phyloP scores from a whole-genome alignment of 768 basidiomycete species.

The Termitomyces sp. region DNA sequence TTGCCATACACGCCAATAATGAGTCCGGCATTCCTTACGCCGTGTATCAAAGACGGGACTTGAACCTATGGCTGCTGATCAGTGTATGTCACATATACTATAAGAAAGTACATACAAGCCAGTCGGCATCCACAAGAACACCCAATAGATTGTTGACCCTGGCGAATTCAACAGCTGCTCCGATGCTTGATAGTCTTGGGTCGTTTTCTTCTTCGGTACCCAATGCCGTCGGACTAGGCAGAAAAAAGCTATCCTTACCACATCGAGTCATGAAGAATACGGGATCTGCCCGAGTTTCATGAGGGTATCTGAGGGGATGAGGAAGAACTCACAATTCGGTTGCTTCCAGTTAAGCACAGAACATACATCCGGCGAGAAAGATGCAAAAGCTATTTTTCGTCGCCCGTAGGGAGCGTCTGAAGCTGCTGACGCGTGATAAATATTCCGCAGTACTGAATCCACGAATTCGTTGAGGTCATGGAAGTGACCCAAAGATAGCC shows the following conservation, averaged over 20 bases:
- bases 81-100: constrained; percentile 1
- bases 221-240: constrained; percentile 32
- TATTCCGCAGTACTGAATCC: constrained; percentile 77
- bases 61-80: constrained; percentile 47
- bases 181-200: constrained; percentile 62
- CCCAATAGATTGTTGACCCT: constrained; percentile 91
- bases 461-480: constrained; percentile 77
- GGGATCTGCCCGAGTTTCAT: constrained; percentile 55
- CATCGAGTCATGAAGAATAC: constrained; percentile 93
- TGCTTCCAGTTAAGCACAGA: constrained; percentile 98
- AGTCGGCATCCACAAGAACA: constrained; percentile 78
- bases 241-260: constrained; percentile 46
- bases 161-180: constrained; percentile 90
- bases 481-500: constrained; percentile 40
- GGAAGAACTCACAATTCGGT: constrained; percentile 74
- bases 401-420: constrained; percentile 47
- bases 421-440: constrained; percentile 62
- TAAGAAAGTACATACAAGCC: constrained; percentile 57
- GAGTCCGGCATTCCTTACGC: constrained; percentile 83
- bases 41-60: constrained; percentile 86
- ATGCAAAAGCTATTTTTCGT: constrained; percentile 85
- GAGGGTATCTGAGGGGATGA: neutral
- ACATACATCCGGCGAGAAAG: constrained; percentile 87
- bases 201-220: constrained; percentile 37
- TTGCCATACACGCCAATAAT: constrained; percentile 82